Conservation (phyloP, 352 stramenopile genomes). For the Phytophthora constricta region DNA sequence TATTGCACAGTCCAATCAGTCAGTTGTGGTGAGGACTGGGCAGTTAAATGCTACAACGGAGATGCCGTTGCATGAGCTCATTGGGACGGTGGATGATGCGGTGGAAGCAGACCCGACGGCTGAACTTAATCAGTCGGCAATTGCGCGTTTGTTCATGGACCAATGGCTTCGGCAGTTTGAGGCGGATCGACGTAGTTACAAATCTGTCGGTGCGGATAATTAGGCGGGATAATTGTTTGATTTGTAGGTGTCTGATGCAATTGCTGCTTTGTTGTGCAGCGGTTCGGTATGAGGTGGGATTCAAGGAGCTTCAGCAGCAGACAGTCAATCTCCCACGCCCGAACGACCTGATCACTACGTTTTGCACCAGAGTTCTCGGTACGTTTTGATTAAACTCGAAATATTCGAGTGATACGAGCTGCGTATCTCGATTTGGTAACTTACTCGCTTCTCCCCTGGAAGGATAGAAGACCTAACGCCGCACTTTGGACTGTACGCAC, state of each 20-base stretch:
- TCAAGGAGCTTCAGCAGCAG: conserved; percentile 65
- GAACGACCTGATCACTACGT: conserved; percentile 69
- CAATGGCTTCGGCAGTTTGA: conserved; percentile 71
- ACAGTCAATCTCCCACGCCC: conserved; percentile 59
- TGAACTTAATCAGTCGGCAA: conserved; percentile 57
- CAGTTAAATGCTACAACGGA: neutral
- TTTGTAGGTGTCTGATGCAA: neutral
- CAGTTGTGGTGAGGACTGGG: neutral
- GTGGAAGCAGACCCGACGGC: conserved; percentile 55
- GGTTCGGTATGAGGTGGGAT: conserved; percentile 68
- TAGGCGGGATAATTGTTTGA: neutral
- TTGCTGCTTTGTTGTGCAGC: conserved; percentile 26
- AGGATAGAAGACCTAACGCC: conserved; percentile 58
- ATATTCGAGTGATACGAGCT: neutral
- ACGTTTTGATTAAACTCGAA: conserved; percentile 3
- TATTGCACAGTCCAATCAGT: conserved; percentile 17
- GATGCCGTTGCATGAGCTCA: conserved; percentile 60
- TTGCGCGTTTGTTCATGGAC: conserved; percentile 68
- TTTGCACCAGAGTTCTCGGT: conserved; percentile 62
- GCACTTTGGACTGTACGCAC: conserved; percentile 63
- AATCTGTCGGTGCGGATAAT: conserved; percentile 60
- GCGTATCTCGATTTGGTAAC: neutral
- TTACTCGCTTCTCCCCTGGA: conserved; percentile 9
- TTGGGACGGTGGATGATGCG: conserved; percentile 57
- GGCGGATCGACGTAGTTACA: conserved; percentile 54